Evolutionary conservation across 2,329 filamentous ascomycete genomes (phyloP), one percentile per base, ranked within the genome.

Genomic region (Massarina eburnea): DNA sequence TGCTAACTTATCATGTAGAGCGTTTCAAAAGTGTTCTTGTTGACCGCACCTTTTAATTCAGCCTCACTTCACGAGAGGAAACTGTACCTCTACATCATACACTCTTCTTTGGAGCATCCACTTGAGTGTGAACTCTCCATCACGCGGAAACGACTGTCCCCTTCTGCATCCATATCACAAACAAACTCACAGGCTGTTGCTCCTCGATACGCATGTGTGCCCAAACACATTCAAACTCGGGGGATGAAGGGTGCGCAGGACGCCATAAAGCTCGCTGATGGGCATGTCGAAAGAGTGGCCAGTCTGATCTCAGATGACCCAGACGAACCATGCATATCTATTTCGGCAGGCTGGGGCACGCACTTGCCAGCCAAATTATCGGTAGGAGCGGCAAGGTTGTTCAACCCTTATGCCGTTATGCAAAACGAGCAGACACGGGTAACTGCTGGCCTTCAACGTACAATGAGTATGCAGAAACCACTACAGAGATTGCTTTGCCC

Each of bases 71-170:
- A 70, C 41, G 66, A 70, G 39, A 57, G 68, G n/a, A 67, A 62
- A 24, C 42, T 71, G 10, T 70, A 64, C 45, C 30, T 72, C 12
- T 70, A 72, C 48, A 67, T 72, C 38, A 56, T 64, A 19, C 64
- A 71, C 43, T 47, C 59, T 9, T 62, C 67, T 18, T 49, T 66
- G 19, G 50, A 55, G 33, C 50, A 61, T 27, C 67, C 68, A 2
- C 45, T 72, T 1, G 66, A 72, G 34, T 64, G 65, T 35, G 69
- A 72, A 37, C 55, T 71, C 17, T 58, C 62, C 8, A 60, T 72
- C 18, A 62, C 62, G 3, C 59, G 67, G n/a, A 69, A 66, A 51
- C 55, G 66, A 14, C 48, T 71, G 14, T 60, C 66, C 6, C 57
- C 61, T 1, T 52, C 60, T 12, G 58, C 58, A 32, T 65, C 64